Conservation (phyloP, 805 yeast genomes). For the Wickerhamiella spandovensis region DNA sequence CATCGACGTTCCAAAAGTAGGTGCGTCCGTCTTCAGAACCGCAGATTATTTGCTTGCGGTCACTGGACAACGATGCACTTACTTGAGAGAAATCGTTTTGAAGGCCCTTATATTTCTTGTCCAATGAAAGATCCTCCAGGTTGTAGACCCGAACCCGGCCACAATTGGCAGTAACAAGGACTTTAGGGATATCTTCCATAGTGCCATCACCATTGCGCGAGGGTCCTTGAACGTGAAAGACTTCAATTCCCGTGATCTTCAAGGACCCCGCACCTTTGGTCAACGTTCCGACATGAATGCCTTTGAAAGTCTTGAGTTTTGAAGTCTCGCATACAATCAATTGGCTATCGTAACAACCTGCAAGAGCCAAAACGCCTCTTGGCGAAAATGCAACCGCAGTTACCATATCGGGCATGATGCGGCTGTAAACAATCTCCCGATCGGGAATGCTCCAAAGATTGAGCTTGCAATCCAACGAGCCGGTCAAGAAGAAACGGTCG, state of each 20-base stretch:
- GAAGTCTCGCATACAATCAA: conserved; percentile 47
- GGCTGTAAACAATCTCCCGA: conserved; percentile 43
- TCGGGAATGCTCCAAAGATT: conserved; percentile 83
- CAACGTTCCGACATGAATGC: conserved; percentile 27
- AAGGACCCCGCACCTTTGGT: conserved; percentile 31
- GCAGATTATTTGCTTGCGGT: conserved; percentile 43
- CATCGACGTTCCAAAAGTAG: conserved; percentile 55
- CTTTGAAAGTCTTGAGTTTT: conserved; percentile 43
- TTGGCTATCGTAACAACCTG: conserved; percentile 72
- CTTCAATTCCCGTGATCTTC: conserved; percentile 65
- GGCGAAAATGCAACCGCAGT: conserved; percentile 69
- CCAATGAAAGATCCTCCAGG: conserved; percentile 37
- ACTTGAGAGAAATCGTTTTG: conserved; percentile 61
- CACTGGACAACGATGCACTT: conserved; percentile 49
- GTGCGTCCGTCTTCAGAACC: conserved; percentile 86
- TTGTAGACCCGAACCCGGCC: conserved; percentile 61
- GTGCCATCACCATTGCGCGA: neutral
- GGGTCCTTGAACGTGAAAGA: conserved; percentile 21
- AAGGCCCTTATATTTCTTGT: conserved; percentile 60
- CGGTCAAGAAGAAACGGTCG: conserved; percentile 74
- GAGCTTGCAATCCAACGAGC: conserved; percentile 62
- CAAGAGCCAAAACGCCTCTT: conserved; percentile 40
- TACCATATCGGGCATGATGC: conserved; percentile 50
- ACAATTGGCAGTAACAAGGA: conserved; percentile 68
- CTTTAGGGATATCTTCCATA: neutral